Conservation (phyloP, 2,329 filamentous ascomycete genomes). For the Alternaria solani region DNA sequence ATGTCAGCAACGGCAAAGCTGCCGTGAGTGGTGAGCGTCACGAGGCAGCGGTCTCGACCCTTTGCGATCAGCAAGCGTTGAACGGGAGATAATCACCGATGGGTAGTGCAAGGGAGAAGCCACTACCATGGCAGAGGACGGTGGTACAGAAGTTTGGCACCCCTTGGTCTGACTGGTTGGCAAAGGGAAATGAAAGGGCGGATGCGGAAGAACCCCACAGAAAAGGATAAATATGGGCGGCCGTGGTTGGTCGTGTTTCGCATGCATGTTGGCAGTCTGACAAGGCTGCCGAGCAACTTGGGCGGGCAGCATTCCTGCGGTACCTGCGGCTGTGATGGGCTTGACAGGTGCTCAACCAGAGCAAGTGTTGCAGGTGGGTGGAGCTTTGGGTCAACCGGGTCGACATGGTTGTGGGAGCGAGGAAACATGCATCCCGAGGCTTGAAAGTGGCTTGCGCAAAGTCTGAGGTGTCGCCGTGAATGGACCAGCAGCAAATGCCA, state of each 20-base stretch:
- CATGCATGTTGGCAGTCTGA: conserved; percentile 5
- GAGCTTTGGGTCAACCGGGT: neutral
- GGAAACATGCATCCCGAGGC: conserved; percentile 5
- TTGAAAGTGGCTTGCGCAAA: conserved; percentile 9
- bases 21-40: neutral
- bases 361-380: conserved; percentile 1
- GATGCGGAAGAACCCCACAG: conserved; percentile 14
- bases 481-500: conserved; percentile 1
- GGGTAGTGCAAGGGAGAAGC: conserved; percentile 6
- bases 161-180: conserved; percentile 5
- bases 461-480: conserved; percentile 2
- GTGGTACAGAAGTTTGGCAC: conserved; percentile 1
- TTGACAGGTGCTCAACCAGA: neutral
- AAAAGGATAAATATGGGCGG: conserved; percentile 6
- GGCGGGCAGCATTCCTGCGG: neutral
- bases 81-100: conserved; percentile 10
- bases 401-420: neutral
- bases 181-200: conserved; percentile 18
- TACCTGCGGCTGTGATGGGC: neutral
- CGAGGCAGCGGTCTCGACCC: conserved; percentile 11
- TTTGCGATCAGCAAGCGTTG: conserved; percentile 9
- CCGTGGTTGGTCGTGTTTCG: conserved; percentile 15
- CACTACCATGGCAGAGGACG: neutral
- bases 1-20: conserved; percentile 5
- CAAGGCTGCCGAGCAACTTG: neutral